Evolutionary conservation across 352 stramenopile genomes (phyloP).

Genomic region (Pythium aristosporum): DNA sequence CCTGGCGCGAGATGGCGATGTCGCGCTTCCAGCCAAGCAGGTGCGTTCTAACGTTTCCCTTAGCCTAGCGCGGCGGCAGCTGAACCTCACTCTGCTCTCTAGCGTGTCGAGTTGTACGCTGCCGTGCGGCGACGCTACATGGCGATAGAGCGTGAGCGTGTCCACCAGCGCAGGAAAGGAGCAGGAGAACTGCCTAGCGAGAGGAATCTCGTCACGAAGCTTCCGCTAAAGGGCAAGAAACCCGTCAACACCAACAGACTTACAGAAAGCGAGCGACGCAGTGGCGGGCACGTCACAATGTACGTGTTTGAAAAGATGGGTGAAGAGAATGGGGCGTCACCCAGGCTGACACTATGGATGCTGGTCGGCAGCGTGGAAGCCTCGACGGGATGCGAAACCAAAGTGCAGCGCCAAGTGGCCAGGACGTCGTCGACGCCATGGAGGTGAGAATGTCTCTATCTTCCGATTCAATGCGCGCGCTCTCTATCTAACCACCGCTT

Average conservation of each 20-base stretch:
- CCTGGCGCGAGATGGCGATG: background rate
- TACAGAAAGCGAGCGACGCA: background rate
- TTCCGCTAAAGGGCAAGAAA: background rate
- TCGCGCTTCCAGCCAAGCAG: slow-evolving; percentile 1
- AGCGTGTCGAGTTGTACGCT: slow-evolving; percentile 48
- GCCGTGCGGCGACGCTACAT: slow-evolving; percentile 62
- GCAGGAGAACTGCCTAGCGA: background rate
- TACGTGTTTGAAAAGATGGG: background rate
- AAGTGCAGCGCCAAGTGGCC: slow-evolving; percentile 29
- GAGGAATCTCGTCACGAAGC: no score
- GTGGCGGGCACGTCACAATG: background rate
- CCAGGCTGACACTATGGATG: background rate
- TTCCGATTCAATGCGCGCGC: background rate
- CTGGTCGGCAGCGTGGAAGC: slow-evolving; percentile 17
- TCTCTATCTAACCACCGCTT: background rate
- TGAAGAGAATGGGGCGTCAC: background rate
- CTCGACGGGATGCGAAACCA: slow-evolving; percentile 1
- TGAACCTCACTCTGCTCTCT: background rate
- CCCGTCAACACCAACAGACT: background rate
- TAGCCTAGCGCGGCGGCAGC: background rate
- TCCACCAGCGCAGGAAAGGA: slow-evolving; percentile 10
- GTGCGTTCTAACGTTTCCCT: background rate
- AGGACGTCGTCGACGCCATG: slow-evolving; percentile 47
- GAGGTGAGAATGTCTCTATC: slow-evolving; percentile 29
- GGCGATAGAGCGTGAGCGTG: slow-evolving; percentile 42